Evolutionary conservation across 257 asterid species (phyloP).

Genomic region (Salvia rosmarinus): DNA sequence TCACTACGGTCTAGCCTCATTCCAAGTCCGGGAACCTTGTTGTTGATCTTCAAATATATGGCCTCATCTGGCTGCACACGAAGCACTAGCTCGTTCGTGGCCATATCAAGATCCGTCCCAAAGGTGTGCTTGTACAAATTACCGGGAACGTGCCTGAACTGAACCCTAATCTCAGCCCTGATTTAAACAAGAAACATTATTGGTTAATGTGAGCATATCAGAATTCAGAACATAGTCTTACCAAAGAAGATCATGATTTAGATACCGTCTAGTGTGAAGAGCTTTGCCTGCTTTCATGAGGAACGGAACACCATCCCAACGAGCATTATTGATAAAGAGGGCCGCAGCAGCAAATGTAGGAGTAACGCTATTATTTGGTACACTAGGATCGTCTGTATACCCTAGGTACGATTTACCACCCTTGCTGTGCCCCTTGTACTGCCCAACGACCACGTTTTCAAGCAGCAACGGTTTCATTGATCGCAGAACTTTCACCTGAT

Average conservation of each 20-base stretch:
- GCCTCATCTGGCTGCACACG: slow-evolving; percentile 95
- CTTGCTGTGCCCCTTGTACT: slow-evolving; percentile 87
- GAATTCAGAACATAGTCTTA: neutral
- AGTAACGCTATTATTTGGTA: slow-evolving; percentile 73
- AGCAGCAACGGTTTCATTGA: slow-evolving; percentile 81
- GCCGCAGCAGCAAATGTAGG: slow-evolving; percentile 98
- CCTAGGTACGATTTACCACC: slow-evolving; percentile 65
- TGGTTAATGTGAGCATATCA: slow-evolving; percentile 24
- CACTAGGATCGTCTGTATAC: slow-evolving; percentile 81
- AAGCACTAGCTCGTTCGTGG: slow-evolving; percentile 88
- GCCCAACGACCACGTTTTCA: slow-evolving; percentile 78
- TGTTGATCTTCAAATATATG: slow-evolving; percentile 72
- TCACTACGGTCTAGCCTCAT: slow-evolving; percentile 93
- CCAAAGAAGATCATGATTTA: slow-evolving; percentile 7
- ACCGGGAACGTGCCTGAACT: slow-evolving; percentile 95
- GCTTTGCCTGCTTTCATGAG: slow-evolving; percentile 99
- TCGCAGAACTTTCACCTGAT: slow-evolving; percentile 81
- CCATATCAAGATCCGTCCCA: slow-evolving; percentile 80
- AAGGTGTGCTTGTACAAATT: slow-evolving; percentile 73
- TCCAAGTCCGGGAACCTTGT: slow-evolving; percentile 89
- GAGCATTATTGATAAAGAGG: slow-evolving; percentile 80
- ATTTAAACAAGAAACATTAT: slow-evolving; percentile 16
- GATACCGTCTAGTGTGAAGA: slow-evolving; percentile 74
- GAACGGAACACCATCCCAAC: slow-evolving; percentile 99
- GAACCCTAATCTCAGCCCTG: slow-evolving; percentile 95